A percentile compares a stretch with the other conserved stretches of the same genome.
Evolutionary conservation across 2,329 filamentous ascomycete genomes (phyloP).

Genomic region (Periglandula ipomoeae): DNA sequence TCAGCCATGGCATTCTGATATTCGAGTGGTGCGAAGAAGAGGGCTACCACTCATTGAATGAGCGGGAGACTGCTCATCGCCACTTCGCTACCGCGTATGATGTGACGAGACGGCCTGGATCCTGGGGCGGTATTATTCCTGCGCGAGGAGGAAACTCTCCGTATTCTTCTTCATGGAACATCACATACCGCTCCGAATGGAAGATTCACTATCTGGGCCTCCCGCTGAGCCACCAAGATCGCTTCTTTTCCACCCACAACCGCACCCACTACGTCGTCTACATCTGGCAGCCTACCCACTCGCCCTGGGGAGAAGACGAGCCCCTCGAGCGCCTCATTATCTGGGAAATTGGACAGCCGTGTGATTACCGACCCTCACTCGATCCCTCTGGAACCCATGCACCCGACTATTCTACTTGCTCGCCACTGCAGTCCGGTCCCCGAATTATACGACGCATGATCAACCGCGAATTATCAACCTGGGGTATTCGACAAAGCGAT

Average conservation of each 20-base stretch:
- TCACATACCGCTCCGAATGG: conserved; percentile 49
- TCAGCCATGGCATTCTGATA: conserved; percentile 45
- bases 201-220: conserved; percentile 50
- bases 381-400: conserved; percentile 34
- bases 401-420: conserved; percentile 13
- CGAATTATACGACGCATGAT: conserved; percentile 38
- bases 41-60: conserved; percentile 39
- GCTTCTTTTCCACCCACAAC: conserved; percentile 55
- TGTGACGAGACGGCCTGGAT: conserved; percentile 18
- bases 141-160: background rate
- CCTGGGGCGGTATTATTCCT: background rate
- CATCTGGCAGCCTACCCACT: conserved; percentile 50
- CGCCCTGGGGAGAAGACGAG: conserved; percentile 44
- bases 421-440: conserved; percentile 21
- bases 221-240: conserved; percentile 43
- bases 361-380: conserved; percentile 38
- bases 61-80: conserved; percentile 39
- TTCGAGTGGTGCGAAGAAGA: conserved; percentile 53
- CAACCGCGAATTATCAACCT: conserved; percentile 41
- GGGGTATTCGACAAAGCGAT: conserved; percentile 42
- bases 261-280: conserved; percentile 52
- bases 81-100: conserved; percentile 54
- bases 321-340: conserved; percentile 49
- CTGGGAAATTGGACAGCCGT: conserved; percentile 47
- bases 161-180: conserved; percentile 9